A percentile compares a stretch with the other conserved stretches of the same genome.
phyloP scores from a whole-genome alignment of 108 stramenopile species.

The Pseudonitzschia multistriata region DNA sequence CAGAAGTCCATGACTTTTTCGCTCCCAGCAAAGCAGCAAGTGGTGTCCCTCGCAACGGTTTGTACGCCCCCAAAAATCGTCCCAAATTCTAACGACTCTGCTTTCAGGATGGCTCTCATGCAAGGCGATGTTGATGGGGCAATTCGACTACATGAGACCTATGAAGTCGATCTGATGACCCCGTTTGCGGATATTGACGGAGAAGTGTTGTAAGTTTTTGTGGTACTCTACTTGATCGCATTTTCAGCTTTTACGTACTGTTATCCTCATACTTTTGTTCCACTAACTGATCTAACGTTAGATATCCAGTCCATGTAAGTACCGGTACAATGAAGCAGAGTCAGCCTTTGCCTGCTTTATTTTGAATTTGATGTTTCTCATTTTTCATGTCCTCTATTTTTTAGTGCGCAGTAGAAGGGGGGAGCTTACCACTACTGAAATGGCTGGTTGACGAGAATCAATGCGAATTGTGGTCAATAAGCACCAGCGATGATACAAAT shows the following conservation, averaged over 20 bases:
- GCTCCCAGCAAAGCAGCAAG: constrained; percentile 44
- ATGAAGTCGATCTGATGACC: constrained; percentile 47
- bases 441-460: constrained; percentile 64
- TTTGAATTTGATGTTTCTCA: background rate
- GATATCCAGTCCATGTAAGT: constrained; percentile 51
- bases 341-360: background rate
- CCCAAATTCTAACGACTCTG: constrained; percentile 46
- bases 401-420: constrained; percentile 58
- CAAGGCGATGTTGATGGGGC: constrained; percentile 53
- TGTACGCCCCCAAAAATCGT: constrained; percentile 58
- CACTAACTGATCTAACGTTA: background rate
- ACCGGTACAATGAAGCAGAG: background rate
- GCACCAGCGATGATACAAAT: constrained; percentile 22
- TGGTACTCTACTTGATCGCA: background rate
- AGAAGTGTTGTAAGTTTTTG: constrained; percentile 53
- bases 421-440: constrained; percentile 44
- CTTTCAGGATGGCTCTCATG: constrained; percentile 59
- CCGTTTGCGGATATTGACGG: constrained; percentile 62
- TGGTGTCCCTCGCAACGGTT: constrained; percentile 37
- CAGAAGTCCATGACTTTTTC: constrained; percentile 52
- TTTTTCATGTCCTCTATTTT: background rate
- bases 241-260: background rate
- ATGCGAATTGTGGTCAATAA: constrained; percentile 58
- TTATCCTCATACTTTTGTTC: background rate
- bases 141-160: constrained; percentile 49